phyloP scores from a whole-genome alignment of 805 yeast genomes.

The Huiozyma sinensis region DNA sequence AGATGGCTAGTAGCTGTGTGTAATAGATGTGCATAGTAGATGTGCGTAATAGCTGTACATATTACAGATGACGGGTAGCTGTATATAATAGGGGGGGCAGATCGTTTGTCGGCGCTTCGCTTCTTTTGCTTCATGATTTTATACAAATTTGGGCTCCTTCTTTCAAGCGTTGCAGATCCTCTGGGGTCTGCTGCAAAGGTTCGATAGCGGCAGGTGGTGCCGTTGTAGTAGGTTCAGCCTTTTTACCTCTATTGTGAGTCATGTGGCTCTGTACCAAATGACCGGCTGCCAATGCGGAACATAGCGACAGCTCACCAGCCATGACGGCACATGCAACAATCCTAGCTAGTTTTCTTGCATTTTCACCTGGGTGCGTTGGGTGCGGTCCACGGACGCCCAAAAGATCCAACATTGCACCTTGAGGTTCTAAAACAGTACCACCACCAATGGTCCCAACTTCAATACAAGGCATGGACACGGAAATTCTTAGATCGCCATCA shows the following conservation, averaged over 20 bases:
- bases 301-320: conserved; percentile 90
- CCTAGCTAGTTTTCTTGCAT: conserved; percentile 87
- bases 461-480: conserved; percentile 98
- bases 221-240: conserved; percentile 26
- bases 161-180: conserved; percentile 39
- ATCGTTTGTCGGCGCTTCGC: no score
- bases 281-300: conserved; percentile 97
- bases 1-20: background rate
- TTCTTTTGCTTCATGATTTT: conserved; percentile 34
- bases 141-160: conserved; percentile 74
- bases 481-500: conserved; percentile 76
- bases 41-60: no score
- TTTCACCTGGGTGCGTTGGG: conserved; percentile 85
- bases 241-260: conserved; percentile 77
- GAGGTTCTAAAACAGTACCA: conserved; percentile 96
- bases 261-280: conserved; percentile 96
- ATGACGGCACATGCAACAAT: conserved; percentile 90
- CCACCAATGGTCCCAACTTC: conserved; percentile 99
- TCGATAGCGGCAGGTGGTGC: conserved; percentile 20
- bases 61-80: no score
- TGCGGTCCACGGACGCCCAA: conserved; percentile 95
- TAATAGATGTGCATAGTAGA: no score
- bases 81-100: no score
- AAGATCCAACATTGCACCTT: conserved; percentile 89
- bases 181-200: background rate